Evolutionary conservation across 371 early-diverging fungal genomes (phyloP), one percentile per base, ranked within the genome.

Genomic region (Umbelopsis sp.): DNA sequence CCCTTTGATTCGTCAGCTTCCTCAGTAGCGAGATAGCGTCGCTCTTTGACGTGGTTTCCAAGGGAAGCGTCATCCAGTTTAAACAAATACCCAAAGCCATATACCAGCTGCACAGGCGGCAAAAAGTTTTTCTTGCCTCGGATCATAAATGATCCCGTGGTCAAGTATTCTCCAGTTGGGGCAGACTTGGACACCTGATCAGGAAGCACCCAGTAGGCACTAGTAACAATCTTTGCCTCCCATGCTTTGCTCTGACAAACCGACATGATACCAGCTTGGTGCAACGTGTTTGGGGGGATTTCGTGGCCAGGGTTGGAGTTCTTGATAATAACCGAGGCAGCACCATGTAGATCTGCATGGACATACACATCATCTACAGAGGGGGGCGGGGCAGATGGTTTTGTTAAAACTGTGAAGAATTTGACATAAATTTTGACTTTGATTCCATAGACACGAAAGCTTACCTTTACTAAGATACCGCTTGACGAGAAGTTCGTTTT

Each of bases 401-500:
- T 29, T 1, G 29, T 29, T 3, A 29, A 29, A 29, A 29, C 4
- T 1, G 22, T 22, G 22, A 0, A 22, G 22, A 22, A 29, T 1
- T 29, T 29, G 29, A 29, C 29, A 22, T 22, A 22, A 22, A 22
- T 22, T 22, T 0, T 22, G 22, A 22, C 22, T 22, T 22, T 22
- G 22, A 0, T 22, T 29, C 4, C 29, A 29, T 29, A 29, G 29
- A 29, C 29, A 29, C 29, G 29, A 22, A 35, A 2, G 22, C 57
- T 71, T 69, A 75, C 86, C 84, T 72, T 91, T 86, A 16, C 75
- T 76, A 68, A 96, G 78, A 66, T 96, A 90, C 22, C 91, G 86
- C 73, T 95, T 97, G 18, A 99, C 96, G n/a, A 99, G 77, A 67
- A 94, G 75, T 76, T 99, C 99, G 80, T 99, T 99, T 79, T 99